A percentile compares a stretch with the other conserved stretches of the same genome.
Conservation (phyloP, 2,329 filamentous ascomycete genomes). For the Mycosphaerella arachidis region DNA sequence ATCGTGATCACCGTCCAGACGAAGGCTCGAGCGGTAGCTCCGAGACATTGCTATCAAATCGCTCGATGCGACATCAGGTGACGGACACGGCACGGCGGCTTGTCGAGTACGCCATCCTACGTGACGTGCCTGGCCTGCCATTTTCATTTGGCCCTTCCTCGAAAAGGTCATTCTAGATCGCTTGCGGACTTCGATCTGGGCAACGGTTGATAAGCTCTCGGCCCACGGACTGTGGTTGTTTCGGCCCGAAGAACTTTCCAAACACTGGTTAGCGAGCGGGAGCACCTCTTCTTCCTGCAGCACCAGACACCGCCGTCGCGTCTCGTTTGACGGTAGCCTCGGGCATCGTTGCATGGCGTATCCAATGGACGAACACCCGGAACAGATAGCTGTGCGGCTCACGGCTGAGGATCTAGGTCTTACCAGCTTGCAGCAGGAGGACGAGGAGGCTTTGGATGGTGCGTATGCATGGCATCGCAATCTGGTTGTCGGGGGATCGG, state of each 20-base stretch:
- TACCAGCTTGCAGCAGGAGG: conserved; percentile 11
- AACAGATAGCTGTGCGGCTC: conserved; percentile 2
- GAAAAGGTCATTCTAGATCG: background rate
- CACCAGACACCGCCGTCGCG: background rate
- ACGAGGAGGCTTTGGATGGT: conserved; percentile 33
- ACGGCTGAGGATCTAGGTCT: conserved; percentile 13
- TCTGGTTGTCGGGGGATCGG: background rate
- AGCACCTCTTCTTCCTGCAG: background rate
- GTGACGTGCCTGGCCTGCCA: background rate
- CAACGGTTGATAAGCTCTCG: background rate
- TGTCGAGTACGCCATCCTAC: background rate
- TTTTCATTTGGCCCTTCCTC: background rate
- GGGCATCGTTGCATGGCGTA: background rate
- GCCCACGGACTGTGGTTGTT: background rate
- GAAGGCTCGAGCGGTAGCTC: background rate
- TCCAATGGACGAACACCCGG: background rate
- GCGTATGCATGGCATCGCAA: conserved; percentile 6
- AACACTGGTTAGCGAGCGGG: background rate
- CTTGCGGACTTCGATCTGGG: background rate
- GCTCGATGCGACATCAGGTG: background rate
- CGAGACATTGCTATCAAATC: background rate
- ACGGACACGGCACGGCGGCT: background rate
- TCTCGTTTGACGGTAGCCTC: background rate
- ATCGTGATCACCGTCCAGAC: background rate
- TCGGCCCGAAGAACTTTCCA: background rate